Evolutionary conservation across 192 early-diverging fungal species (phyloP), one percentile per base, ranked within the genome.

Genomic region (Coemansia sp.): DNA sequence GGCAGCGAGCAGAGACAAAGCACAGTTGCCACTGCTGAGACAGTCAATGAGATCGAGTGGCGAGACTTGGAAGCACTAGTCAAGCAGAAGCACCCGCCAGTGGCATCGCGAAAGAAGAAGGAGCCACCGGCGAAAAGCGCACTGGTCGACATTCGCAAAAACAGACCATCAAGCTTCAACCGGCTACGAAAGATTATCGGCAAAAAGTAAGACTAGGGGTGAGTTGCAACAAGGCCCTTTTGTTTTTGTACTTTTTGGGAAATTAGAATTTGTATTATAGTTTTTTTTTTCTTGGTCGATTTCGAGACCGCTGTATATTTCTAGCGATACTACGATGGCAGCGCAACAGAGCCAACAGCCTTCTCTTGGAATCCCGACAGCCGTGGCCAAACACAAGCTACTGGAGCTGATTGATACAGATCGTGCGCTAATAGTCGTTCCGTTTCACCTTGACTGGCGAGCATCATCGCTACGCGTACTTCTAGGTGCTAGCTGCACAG

Each of bases 21-120:
- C 20, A 78, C 66, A 10, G 60, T 78, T 40, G 67, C 76, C 14
- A 78, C 76, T 1, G 76, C 70, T 3, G 67, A 72, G 39, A 53
- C 28, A 6, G 16, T 70, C n/a, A 56, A 50, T 20, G 70, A 78
- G 10, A 33, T 78, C 2, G 36, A 65, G 24, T 66, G 67, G 63
- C 56, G 66, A 10, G 76, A 78, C 18, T 5, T 73, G 5, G 70
- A 65, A 11, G 43, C 42, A 38, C 63, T 78, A 16, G 46, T 67
- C 40, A 37, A 42, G n/a, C 37, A 62, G 16, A 62, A 65, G 34
- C 14, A 62, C 26, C 36, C 4, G 38, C 60, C 23, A 26, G 28
- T 7, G 36, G 14, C 45, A 40, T 11, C 14, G 24, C 51, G 9
- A 13, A 35, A 35, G 16, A 53, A 59, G 23, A 56, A 26, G 53